Evolutionary conservation across 306 rosid genomes (phyloP), one percentile per base, ranked within the genome.

Genomic region (Prinsepia uniflora): DNA sequence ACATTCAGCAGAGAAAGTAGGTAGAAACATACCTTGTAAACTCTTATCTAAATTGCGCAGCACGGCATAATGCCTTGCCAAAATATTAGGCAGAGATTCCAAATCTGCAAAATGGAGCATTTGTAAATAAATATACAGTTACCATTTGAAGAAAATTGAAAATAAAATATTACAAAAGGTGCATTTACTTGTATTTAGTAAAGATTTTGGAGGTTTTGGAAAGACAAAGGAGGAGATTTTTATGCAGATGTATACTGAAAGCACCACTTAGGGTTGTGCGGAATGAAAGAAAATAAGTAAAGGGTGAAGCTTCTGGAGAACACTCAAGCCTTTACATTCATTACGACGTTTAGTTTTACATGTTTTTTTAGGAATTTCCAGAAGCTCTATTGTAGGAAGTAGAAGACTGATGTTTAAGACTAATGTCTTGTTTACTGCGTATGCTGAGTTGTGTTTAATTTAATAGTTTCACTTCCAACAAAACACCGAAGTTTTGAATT

Each of bases 1-100:
- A 11, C 9, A 40, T 11, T 39, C 7, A 8, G 4, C 12, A 42
- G 19, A 46, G 49, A 14, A 59, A n/a, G 45, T 5, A 30, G 7
- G 64, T 45, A 10, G 50, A 77, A 67, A 18, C 76, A 54, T 73
- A 90, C 98, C 98, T 55, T 86, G 97, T 73, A 89, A 86, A 62
- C 98, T 94, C 81, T 86, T 88, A 83, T 94, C 98, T 43, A 94
- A 84, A 80, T 87, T 96, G 58, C 87, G 94, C 81, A 94, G 74
- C 76, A 94, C 55, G 0, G 95, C 82, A 72, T 94, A 94, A 78
- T 94, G 87, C 91, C 80, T 94, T 59, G 88, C 97, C 84, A 94
- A 87, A 81, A 87, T 94, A 78, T 78, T 79, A 47, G 98, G 98
- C 10, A 94, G 86, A 17, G 94, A 88, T 9, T 94, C 98, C 76